A percentile compares a stretch with the other conserved stretches of the same genome.
These are phyloP conservation scores for Nakataea oryzae DNA, from an alignment of 2,329 filamentous ascomycete species.

Conservation along the genomic window DNA sequence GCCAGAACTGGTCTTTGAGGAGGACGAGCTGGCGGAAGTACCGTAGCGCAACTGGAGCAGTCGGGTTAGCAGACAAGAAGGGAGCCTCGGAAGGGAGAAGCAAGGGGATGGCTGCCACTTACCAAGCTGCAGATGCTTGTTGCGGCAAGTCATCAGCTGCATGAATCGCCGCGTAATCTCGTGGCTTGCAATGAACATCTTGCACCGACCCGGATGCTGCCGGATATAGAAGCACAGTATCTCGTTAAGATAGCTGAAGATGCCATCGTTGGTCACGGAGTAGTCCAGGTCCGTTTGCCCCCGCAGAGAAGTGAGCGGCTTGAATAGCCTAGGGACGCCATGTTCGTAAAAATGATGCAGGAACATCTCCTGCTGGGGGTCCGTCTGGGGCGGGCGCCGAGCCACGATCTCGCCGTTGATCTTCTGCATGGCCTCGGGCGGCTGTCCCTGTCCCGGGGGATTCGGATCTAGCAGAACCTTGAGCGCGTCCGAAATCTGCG, in stretches of 20 bases:
- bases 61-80: neutral
- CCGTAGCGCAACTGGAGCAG: slow-evolving; percentile 63
- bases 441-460: slow-evolving; percentile 27
- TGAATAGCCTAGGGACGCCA: slow-evolving; percentile 76
- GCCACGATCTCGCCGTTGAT: slow-evolving; percentile 56
- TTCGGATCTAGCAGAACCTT: slow-evolving; percentile 82
- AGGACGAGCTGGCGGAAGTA: slow-evolving; percentile 84
- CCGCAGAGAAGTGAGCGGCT: slow-evolving; percentile 74
- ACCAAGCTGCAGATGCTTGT: slow-evolving; percentile 91
- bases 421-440: slow-evolving; percentile 35
- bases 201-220: slow-evolving; percentile 76
- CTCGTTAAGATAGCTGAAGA: slow-evolving; percentile 86
- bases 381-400: slow-evolving; percentile 40
- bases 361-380: slow-evolving; percentile 75
- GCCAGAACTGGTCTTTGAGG: slow-evolving; percentile 85
- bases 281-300: slow-evolving; percentile 58
- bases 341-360: slow-evolving; percentile 83
- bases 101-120: slow-evolving; percentile 20
- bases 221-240: slow-evolving; percentile 90
- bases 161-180: slow-evolving; percentile 68
- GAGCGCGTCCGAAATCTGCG: slow-evolving; percentile 88
- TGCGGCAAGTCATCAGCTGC: slow-evolving; percentile 69
- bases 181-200: slow-evolving; percentile 76
- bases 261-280: slow-evolving; percentile 72
- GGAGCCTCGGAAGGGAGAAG: neutral